These are phyloP conservation scores for Acmispon strigosus DNA, from an alignment of 306 rosid species.

Conservation along the genomic window DNA sequence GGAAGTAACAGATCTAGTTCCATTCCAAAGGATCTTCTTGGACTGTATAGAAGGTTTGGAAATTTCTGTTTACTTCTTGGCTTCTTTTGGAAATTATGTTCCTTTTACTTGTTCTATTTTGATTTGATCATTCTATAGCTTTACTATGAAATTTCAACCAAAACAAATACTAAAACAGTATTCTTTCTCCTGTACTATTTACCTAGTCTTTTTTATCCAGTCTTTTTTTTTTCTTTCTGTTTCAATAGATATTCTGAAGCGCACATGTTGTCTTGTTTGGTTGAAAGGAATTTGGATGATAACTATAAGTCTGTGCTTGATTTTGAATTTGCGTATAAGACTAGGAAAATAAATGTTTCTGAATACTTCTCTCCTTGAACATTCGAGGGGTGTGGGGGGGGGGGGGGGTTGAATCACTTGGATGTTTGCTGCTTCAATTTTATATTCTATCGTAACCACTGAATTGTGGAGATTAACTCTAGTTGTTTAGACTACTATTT, in stretches of 20 bases:
- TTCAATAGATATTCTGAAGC: background rate
- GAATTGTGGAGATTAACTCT: background rate
- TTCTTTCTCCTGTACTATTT: background rate
- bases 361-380: no score
- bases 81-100: background rate
- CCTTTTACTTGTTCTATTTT: background rate
- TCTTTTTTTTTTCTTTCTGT: background rate
- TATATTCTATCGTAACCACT: background rate
- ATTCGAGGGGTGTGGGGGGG: no score
- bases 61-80: constrained; percentile 8
- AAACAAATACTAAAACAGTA: no score
- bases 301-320: background rate
- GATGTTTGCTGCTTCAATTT: constrained; percentile 2
- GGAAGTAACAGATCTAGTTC: constrained; percentile 36
- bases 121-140: constrained; percentile 1
- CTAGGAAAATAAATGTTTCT: background rate
- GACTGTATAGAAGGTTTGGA: constrained; percentile 58
- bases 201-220: background rate
- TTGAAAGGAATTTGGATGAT: constrained; percentile 7
- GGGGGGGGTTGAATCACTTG: background rate
- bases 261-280: background rate
- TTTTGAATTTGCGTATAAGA: background rate
- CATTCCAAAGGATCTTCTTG: constrained; percentile 60
- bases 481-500: background rate
- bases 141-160: background rate